Percentiles rank a stretch among this genome's conserved stretches.
Evolutionary conservation across 345 rosid species (phyloP).

Genomic region (Pistacia atlantica): DNA sequence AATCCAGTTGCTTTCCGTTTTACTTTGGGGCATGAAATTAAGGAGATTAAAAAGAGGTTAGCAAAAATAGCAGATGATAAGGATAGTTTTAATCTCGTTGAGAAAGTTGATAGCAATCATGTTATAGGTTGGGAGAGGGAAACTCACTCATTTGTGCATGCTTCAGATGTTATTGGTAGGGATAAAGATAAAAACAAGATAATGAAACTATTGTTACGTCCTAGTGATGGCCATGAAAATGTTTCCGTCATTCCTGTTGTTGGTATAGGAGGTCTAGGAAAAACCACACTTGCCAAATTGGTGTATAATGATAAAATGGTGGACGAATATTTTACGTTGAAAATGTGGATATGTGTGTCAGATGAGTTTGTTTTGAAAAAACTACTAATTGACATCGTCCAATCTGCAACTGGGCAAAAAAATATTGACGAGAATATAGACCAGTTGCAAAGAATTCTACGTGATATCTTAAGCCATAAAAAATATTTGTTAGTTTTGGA

Average conservation of each 20-base stretch:
- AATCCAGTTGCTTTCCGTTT: conserved; percentile 9
- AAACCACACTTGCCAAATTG: background rate
- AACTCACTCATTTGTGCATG: too few relatives aligned
- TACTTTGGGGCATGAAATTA: background rate
- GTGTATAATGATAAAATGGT: background rate
- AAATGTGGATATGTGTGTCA: background rate
- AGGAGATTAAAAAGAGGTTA: conserved; percentile 5
- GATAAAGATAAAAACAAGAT: too few relatives aligned
- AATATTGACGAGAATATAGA: background rate
- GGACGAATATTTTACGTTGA: too few relatives aligned
- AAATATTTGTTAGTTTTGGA: background rate
- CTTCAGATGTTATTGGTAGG: too few relatives aligned
- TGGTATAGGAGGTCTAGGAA: background rate
- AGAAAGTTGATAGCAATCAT: background rate
- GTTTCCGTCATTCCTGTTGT: background rate
- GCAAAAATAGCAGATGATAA: background rate
- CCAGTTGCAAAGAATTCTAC: too few relatives aligned
- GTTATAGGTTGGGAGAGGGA: too few relatives aligned
- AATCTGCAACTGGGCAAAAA: background rate
- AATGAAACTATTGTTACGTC: too few relatives aligned
- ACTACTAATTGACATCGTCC: too few relatives aligned
- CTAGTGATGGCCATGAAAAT: too few relatives aligned
- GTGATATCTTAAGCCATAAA: background rate
- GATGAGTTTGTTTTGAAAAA: background rate
- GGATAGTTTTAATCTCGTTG: background rate